Base-by-base conservation (phyloP, 2,329 filamentous ascomycete species). In the Gnomoniopsis smithogilvyi region DNA sequence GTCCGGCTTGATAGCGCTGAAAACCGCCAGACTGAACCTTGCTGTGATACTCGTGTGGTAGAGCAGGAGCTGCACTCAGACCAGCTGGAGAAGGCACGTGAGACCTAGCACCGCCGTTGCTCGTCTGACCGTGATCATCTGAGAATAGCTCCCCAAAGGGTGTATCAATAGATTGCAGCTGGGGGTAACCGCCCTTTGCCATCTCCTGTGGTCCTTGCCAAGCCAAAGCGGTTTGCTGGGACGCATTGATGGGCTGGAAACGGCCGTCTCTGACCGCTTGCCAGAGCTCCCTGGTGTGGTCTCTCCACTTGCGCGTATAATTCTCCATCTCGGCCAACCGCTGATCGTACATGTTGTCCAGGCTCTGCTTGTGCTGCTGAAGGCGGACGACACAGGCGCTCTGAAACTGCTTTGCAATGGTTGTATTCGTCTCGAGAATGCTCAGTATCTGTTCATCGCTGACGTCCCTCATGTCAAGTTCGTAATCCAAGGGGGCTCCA, bases 281-380 rank as follows among this genome's bases (percentile, higher is more conserved):
- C 56, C 56, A 59, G 15, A 53, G n/a, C 11, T 54, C 45, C 36
- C 57, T 53, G 1, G 50, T 50, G 14, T 22, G 24, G 4, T 52
- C 54, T 24, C 54, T 49, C 58, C 54, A 53, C 34, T 17, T 45
- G n/a, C 56, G 51, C 14, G 51, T 59, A 21, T 59, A 59, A 6
- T 49, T 41, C 22, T 59, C 56, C 8, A 56, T 19, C 22, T 59
- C 34, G 8, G 34, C 11, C 10, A 55, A n/a, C 30, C 48, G 36
- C 19, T 53, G 43, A 6, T 56, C 34, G 49, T 53, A 60, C 1
- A 22, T 22, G 3, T 22, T 51, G 12, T 47, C 6, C 45, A 62
- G 15, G 19, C 19, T 56, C 41, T 50, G 51, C 33, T 53, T 21
- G 26, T 52, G 19, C 24, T 62, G n/a, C 43, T 59, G 43, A n/a